Percentiles rank a stretch among this genome's conserved stretches.
Evolutionary conservation across 129 eudicot genomes (phyloP).

Genomic region (Flaveria trinervia): DNA sequence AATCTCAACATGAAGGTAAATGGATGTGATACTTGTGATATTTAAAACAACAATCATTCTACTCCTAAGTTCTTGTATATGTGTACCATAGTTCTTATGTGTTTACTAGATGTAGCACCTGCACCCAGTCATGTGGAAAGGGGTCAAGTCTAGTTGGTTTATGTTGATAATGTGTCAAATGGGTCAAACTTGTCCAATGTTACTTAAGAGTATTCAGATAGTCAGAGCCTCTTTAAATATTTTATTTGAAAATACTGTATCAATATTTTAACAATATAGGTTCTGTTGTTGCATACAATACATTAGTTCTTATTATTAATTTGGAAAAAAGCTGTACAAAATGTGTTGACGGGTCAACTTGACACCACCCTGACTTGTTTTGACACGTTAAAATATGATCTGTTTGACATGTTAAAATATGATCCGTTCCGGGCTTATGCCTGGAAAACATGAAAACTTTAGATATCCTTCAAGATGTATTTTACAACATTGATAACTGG

Average conservation of each 20-base stretch:
- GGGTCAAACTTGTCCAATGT: not conserved
- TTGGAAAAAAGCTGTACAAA: not conserved
- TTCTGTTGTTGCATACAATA: not conserved
- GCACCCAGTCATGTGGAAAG: constrained; percentile 6
- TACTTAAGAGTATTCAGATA: constrained; percentile 3
- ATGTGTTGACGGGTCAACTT: not conserved
- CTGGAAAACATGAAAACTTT: constrained; percentile 6
- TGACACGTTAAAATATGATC: not conserved
- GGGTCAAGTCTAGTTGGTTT: not conserved
- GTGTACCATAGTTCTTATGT: constrained; percentile 3
- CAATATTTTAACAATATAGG: not conserved
- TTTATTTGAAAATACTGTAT: not conserved
- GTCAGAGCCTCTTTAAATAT: not conserved
- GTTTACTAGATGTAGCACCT: not conserved
- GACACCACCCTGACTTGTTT: not conserved
- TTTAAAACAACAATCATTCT: no score
- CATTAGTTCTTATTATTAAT: not conserved
- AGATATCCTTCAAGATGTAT: constrained; percentile 16
- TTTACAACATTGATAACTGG: constrained; percentile 2
- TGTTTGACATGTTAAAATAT: not conserved
- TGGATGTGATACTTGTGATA: constrained; percentile 2
- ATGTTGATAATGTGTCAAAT: not conserved
- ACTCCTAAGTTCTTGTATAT: not conserved
- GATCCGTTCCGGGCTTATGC: not conserved
- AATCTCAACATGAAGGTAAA: constrained; percentile 71